These are phyloP conservation scores for Coemansia sp. DNA, from an alignment of 192 early-diverging fungal species.

Conservation along the genomic window DNA sequence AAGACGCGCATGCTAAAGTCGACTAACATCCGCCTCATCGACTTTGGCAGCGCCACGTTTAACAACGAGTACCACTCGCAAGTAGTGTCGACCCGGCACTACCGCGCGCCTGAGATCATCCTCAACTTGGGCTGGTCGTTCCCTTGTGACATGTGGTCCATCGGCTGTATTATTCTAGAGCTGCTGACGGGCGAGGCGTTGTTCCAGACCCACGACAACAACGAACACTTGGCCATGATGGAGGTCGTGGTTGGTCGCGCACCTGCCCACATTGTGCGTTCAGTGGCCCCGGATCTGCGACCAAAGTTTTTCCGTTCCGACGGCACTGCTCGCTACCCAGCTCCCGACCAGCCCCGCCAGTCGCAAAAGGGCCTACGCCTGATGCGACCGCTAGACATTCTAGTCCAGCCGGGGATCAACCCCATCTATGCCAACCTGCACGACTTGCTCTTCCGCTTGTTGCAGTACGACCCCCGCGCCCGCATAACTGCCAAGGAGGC, in stretches of 20 bases:
- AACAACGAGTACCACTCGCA: constrained; percentile 90
- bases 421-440: constrained; percentile 60
- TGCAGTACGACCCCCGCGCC: constrained; percentile 78
- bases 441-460: constrained; percentile 72
- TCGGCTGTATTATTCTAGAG: constrained; percentile 97
- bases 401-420: constrained; percentile 54
- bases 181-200: constrained; percentile 93
- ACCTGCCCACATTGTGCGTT: constrained; percentile 65
- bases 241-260: constrained; percentile 82
- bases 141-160: constrained; percentile 97
- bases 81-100: constrained; percentile 94
- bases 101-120: constrained; percentile 97
- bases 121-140: constrained; percentile 93
- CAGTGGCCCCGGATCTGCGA: constrained; percentile 42
- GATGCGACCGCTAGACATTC: constrained; percentile 50
- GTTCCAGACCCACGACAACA: constrained; percentile 97
- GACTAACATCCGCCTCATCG: constrained; percentile 87
- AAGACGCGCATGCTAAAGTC: constrained; percentile 65
- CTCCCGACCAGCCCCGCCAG: constrained; percentile 42
- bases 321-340: constrained; percentile 39
- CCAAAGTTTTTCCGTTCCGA: constrained; percentile 46
- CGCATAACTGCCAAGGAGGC: constrained; percentile 86
- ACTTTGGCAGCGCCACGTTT: constrained; percentile 96
- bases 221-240: constrained; percentile 98
- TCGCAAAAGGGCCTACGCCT: constrained; percentile 44